These are phyloP conservation scores for Aspergillus latus DNA, from an alignment of 2,329 filamentous ascomycete species.

Conservation along the genomic window DNA sequence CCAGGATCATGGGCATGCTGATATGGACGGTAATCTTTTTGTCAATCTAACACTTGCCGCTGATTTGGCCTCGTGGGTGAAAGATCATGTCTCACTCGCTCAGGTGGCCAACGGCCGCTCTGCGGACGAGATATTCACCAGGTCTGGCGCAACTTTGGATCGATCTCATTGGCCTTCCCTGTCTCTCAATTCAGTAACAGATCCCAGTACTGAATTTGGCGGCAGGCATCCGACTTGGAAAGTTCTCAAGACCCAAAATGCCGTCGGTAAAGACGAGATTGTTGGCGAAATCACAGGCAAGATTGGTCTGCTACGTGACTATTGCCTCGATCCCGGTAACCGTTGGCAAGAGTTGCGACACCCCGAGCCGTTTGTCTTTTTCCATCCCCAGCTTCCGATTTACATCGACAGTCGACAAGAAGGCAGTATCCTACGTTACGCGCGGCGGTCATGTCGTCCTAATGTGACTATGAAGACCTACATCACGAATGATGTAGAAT, in stretches of 20 bases:
- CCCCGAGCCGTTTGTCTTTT: slow-evolving; percentile 72
- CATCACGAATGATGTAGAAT: slow-evolving; percentile 73
- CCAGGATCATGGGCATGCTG: slow-evolving; percentile 57
- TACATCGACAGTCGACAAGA: slow-evolving; percentile 90
- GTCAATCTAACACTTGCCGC: slow-evolving; percentile 73
- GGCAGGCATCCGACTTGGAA: slow-evolving; percentile 69
- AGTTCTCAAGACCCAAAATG: slow-evolving; percentile 51
- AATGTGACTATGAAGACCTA: slow-evolving; percentile 88
- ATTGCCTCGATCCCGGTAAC: slow-evolving; percentile 65
- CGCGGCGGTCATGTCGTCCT: slow-evolving; percentile 87
- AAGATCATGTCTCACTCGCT: slow-evolving; percentile 67
- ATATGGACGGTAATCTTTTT: slow-evolving; percentile 72
- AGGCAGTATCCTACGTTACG: slow-evolving; percentile 81
- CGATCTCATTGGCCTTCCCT: slow-evolving; percentile 55
- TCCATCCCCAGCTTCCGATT: slow-evolving; percentile 82
- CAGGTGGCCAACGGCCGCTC: slow-evolving; percentile 64
- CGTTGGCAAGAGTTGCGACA: slow-evolving; percentile 64
- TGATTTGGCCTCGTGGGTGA: slow-evolving; percentile 74
- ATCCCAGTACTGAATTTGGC: slow-evolving; percentile 49
- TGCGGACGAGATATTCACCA: slow-evolving; percentile 69
- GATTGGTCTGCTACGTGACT: slow-evolving; percentile 71
- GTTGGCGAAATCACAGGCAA: slow-evolving; percentile 75
- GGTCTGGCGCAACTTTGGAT: slow-evolving; percentile 56
- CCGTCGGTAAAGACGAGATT: slow-evolving; percentile 54
- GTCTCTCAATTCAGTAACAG: slow-evolving; percentile 54